Conservation (phyloP, 2,329 filamentous ascomycete species). For the Calonectria ilicicola region DNA sequence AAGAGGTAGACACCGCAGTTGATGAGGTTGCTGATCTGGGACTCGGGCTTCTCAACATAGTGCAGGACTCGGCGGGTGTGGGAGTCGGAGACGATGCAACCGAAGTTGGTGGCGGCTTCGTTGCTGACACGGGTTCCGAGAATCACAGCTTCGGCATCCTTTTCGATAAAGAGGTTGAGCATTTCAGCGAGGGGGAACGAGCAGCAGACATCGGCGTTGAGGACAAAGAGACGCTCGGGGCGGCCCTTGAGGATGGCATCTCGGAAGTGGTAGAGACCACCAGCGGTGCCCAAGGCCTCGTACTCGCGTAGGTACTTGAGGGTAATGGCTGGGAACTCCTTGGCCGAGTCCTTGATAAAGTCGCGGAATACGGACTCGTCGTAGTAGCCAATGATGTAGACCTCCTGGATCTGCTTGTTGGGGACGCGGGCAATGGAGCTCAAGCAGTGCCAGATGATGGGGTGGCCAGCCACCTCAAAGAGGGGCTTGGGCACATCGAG, state of each 20-base stretch:
- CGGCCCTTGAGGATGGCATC: conserved; percentile 97
- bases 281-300: conserved; percentile 93
- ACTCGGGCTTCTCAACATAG: conserved; percentile 99
- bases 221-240: conserved; percentile 94
- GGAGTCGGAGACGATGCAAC: conserved; percentile 94
- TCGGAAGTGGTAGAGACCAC: conserved; percentile 98
- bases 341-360: conserved; percentile 92
- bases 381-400: conserved; percentile 99
- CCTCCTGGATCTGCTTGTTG: conserved; percentile 84
- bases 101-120: conserved; percentile 94
- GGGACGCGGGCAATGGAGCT: conserved; percentile 91
- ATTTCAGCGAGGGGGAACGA: conserved; percentile 97
- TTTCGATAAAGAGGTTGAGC: conserved; percentile 93
- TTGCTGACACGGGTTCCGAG: conserved; percentile 91
- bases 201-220: conserved; percentile 99
- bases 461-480: conserved; percentile 97
- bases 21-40: conserved; percentile 97
- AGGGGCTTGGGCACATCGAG: conserved; percentile 98
- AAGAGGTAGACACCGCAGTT: conserved; percentile 99
- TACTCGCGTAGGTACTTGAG: conserved; percentile 99
- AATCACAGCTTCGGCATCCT: conserved; percentile 96
- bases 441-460: conserved; percentile 98
- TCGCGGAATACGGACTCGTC: conserved; percentile 97
- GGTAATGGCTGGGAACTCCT: conserved; percentile 84
- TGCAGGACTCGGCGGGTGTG: conserved; percentile 96